Base-by-base conservation (phyloP, 2,329 filamentous ascomycete species). In the Didymella pomorum region DNA sequence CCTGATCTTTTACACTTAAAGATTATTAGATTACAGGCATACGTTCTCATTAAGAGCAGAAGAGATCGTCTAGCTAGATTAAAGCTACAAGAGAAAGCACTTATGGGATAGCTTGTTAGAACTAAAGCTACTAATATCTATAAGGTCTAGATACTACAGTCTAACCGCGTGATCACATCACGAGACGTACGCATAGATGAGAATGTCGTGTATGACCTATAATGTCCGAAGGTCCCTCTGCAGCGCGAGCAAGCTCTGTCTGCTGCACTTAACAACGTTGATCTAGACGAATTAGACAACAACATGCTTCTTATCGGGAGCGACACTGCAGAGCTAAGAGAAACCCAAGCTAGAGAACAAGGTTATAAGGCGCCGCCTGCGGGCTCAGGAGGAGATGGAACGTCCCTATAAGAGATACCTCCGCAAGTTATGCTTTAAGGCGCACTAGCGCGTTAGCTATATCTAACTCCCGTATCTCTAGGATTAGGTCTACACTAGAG, bases 21-120 rank as follows among this genome's bases (percentile, higher is more conserved):
- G 14, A 43, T 43, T 20, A 43, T 43, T 43, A 20, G 41, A 43
- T 43, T 20, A 12, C 41, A 20, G 12, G 41, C 41, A 25, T 43
- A 43, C 12, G 12, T 43, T 43, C 41, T 43, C n/a, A 43, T 43
- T 11, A 43, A 43, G 21, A 43, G n/a, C 21, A 5, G 12, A 12
- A 43, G 41, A 43, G 21, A 43, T 8, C 12, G 41, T 26, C 41
- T 20, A 43, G 41, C 41, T 26, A 43, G 41, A 43, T 21, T 21
- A 20, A 43, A 43, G 12, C 41, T 43, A 43, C 21, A 16, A 43
- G 41, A 43, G 41, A 43, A 43, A 43, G 41, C 41, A 20, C 41
- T 43, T 11, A 43, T 16, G 4, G 21, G 41, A 43, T 43, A 20
- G 41, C 41, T 43, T 16, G 41, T 43, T 16, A 20, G 41, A 26